phyloP scores from a whole-genome alignment of 164 flowering plant species.

The Piper betle region DNA sequence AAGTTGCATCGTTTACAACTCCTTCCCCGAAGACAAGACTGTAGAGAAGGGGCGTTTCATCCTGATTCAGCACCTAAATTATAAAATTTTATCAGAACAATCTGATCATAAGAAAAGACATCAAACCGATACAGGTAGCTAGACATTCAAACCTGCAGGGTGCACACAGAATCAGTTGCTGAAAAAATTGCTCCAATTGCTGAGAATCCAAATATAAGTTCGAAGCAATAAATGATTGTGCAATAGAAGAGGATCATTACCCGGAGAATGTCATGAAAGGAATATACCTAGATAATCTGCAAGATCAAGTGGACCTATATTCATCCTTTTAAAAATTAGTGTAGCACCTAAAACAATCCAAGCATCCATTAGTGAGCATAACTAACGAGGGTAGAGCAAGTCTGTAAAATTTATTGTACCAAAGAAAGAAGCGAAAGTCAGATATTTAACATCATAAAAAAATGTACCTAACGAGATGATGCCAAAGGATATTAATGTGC shows the following conservation, averaged over 20 bases:
- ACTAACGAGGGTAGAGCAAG: no score
- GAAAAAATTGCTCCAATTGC: constrained; percentile 76
- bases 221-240: not conserved
- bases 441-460: no score
- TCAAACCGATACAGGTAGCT: not conserved
- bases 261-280: not conserved
- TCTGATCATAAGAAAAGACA: not conserved
- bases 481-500: constrained; percentile 37
- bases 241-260: not conserved
- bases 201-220: constrained; percentile 7
- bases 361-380: no score
- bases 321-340: constrained; percentile 38
- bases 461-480: constrained; percentile 45
- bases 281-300: constrained; percentile 78
- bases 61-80: constrained; percentile 80
- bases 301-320: constrained; percentile 43
- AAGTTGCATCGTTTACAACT: constrained; percentile 93
- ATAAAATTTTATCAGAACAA: not conserved
- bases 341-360: constrained; percentile 40
- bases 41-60: constrained; percentile 80
- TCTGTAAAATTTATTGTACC: no score
- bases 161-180: constrained; percentile 89
- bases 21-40: constrained; percentile 95
- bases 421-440: no score
- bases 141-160: constrained; percentile 42